phyloP scores from a whole-genome alignment of 106 monocot species.

The Apostasia shenzhenica region DNA sequence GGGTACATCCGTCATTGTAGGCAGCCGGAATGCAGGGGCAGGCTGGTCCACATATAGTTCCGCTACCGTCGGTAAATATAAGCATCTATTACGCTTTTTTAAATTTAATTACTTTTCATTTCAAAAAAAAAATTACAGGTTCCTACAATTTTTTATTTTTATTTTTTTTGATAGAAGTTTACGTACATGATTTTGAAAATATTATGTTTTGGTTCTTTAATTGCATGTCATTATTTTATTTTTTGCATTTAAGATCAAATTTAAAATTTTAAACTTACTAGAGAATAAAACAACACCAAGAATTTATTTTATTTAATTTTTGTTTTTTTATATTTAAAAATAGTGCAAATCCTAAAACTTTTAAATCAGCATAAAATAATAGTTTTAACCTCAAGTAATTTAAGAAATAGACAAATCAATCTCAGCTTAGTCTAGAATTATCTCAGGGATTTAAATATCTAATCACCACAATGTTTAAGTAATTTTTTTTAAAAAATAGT shows the following conservation, averaged over 20 bases:
- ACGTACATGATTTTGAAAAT: background rate
- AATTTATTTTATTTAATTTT: too few relatives aligned
- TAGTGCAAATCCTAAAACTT: too few relatives aligned
- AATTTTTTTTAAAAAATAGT: too few relatives aligned
- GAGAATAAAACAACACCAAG: too few relatives aligned
- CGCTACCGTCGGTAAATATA: constrained; percentile 72
- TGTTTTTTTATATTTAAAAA: too few relatives aligned
- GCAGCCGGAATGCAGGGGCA: constrained; percentile 25
- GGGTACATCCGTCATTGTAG: constrained; percentile 58
- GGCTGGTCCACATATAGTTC: constrained; percentile 58
- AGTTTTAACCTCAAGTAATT: too few relatives aligned
- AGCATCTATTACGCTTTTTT: background rate
- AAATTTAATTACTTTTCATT: background rate
- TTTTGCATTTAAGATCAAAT: background rate
- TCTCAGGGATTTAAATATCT: too few relatives aligned
- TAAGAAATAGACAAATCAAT: too few relatives aligned
- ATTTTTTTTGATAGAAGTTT: background rate
- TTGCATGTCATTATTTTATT: background rate
- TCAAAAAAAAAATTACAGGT: background rate
- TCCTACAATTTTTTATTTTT: background rate
- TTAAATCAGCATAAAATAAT: too few relatives aligned
- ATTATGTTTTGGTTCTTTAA: background rate
- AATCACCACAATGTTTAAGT: too few relatives aligned
- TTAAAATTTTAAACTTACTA: too few relatives aligned
- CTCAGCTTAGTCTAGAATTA: too few relatives aligned